Evolutionary conservation across 164 flowering plant genomes (phyloP), one percentile per base, ranked within the genome.

Genomic region (Buxus sempervirens): DNA sequence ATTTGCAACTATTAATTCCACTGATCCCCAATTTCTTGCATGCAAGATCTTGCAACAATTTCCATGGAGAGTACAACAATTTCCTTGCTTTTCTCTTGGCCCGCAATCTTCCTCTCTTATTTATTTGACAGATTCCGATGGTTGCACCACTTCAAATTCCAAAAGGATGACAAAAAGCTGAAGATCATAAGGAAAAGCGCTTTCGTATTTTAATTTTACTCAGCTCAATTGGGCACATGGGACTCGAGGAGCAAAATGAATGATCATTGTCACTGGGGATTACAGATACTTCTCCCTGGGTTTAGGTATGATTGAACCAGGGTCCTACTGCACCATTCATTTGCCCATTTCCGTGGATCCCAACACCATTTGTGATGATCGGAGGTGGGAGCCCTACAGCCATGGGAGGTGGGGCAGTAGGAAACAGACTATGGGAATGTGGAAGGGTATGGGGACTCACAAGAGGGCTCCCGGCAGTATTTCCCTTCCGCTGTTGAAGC

Each of bases 281-380:
- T 5, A 41, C 8, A 41, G 12, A 41, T 12, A 41, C 12, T 41
- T 12, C 24, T 55, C n/a, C 1, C 25, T 21, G 22, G 18, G 23
- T 9, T 76, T 72, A 80, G 65, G 74, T 71, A 69, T 82, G 85
- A 70, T 77, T 88, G 81, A 83, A 88, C 93, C 93, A 88, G 16
- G 88, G 85, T 14, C 83, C 84, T 49, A 80, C 75, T 0, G 81
- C 82, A 66, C 86, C 88, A 71, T 86, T 86, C 64, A 80, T 79
- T 49, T 88, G 89, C 55, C 93, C 90, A 62, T 88, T 88, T 78
- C 80, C 57, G 57, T 82, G 93, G 70, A 84, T 70, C 54, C 87
- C 85, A 23, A 69, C 81, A 53, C 93, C 88, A 65, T 86, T 88
- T 1, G 80, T 85, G 54, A 79, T 55, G 61, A 83, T 70, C 4